phyloP scores from a whole-genome alignment of 2,329 filamentous ascomycete species.

The Trichoderma citrinoviride region DNA sequence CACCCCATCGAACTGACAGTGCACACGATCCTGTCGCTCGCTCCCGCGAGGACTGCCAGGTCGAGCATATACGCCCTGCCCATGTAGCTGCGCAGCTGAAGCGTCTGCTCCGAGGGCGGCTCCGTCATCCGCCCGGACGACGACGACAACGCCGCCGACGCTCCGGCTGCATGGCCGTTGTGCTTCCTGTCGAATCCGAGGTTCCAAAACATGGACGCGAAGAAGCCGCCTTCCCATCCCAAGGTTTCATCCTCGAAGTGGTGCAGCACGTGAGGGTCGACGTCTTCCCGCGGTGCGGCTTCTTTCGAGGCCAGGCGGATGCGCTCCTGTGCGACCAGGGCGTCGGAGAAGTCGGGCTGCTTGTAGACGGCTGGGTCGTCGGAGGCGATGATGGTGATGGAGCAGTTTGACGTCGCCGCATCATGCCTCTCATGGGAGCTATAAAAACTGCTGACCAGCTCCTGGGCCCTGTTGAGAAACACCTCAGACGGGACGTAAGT shows the following conservation, averaged over 20 bases:
- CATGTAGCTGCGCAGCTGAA: conserved; percentile 68
- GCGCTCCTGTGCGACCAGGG: conserved; percentile 66
- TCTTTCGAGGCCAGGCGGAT: conserved; percentile 71
- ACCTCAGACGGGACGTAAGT: conserved; percentile 74
- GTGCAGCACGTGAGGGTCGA: conserved; percentile 52
- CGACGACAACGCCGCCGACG: too few species aligned
- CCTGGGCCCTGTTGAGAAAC: conserved; percentile 60
- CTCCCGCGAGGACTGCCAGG: conserved; percentile 66
- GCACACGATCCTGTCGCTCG: conserved; percentile 71
- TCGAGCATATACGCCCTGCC: conserved; percentile 82
- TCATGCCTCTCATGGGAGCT: conserved; percentile 42
- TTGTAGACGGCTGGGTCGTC: conserved; percentile 77
- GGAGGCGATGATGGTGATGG: conserved; percentile 66
- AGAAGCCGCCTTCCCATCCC: conserved; percentile 89
- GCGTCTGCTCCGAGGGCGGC: conserved; percentile 48
- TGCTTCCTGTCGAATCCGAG: conserved; percentile 55
- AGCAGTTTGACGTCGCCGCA: conserved; percentile 34
- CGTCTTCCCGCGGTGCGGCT: conserved; percentile 40
- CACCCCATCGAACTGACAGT: conserved; percentile 72
- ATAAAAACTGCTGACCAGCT: conserved; percentile 51
- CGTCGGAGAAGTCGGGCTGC: conserved; percentile 57
- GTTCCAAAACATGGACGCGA: conserved; percentile 75
- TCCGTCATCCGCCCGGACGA: conserved; percentile 24
- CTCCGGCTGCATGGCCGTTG: conserved; percentile 36
- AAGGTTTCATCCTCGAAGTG: conserved; percentile 72